These are phyloP conservation scores for Rhizopus stolonifer DNA, from an alignment of 371 early-diverging fungal species.

Conservation along the genomic window DNA sequence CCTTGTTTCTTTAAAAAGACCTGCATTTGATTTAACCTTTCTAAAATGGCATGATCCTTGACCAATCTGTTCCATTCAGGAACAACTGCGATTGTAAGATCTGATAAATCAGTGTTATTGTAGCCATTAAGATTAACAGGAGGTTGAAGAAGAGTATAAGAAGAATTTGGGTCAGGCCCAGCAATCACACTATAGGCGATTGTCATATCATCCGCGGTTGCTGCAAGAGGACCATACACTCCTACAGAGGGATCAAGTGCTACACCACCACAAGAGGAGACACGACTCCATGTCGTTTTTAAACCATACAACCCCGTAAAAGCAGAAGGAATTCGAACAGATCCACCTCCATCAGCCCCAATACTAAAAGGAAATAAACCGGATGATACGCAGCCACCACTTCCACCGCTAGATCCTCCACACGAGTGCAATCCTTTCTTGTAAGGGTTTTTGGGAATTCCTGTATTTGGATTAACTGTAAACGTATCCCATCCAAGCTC, in stretches of 20 bases:
- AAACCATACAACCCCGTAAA: constrained; percentile 74
- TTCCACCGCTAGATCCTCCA: constrained; percentile 77
- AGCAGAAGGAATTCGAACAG: constrained; percentile 63
- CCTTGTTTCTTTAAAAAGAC: constrained; percentile 47
- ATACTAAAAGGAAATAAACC: constrained; percentile 69
- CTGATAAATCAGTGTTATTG: constrained; percentile 21
- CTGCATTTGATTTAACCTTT: constrained; percentile 42
- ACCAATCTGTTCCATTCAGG: constrained; percentile 22
- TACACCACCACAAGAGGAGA: constrained; percentile 54
- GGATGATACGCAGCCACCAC: constrained; percentile 58
- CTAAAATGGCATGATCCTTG: constrained; percentile 42
- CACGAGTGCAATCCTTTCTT: constrained; percentile 46
- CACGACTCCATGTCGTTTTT: constrained; percentile 68
- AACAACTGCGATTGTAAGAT: constrained; percentile 27
- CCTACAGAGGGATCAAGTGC: constrained; percentile 55
- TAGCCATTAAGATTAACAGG: constrained; percentile 27
- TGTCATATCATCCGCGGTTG: constrained; percentile 64
- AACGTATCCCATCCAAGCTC: constrained; percentile 64
- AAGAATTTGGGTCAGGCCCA: constrained; percentile 55
- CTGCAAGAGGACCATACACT: constrained; percentile 63
- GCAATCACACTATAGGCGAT: constrained; percentile 62
- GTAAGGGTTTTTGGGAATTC: constrained; percentile 71
- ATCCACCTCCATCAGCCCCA: constrained; percentile 80
- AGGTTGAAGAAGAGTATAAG: constrained; percentile 16
- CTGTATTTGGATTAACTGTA: constrained; percentile 55